Percentiles rank a stretch among this genome's conserved stretches.
Conservation (phyloP, 495 filamentous ascomycete genomes). For the Melanomma pulvis-pyrius region DNA sequence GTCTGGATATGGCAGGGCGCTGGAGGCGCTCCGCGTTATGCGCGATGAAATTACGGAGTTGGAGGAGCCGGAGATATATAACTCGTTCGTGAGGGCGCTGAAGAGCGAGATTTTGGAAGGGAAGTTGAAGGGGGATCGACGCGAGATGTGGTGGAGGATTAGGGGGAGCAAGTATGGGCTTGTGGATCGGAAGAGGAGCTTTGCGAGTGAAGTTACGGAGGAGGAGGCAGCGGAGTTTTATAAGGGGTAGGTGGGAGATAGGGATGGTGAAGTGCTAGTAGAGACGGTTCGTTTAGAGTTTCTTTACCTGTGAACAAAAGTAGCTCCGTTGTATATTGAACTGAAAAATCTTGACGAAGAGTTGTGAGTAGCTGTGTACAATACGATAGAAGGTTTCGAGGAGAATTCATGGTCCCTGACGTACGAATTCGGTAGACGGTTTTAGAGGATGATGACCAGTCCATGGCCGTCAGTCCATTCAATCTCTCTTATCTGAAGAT, state of each 20-base stretch:
- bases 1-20: conserved; percentile 69
- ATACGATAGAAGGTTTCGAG: no score
- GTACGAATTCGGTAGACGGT: no score
- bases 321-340: no score
- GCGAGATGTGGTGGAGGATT: conserved; percentile 80
- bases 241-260: conserved; percentile 6
- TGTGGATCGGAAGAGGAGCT: conserved; percentile 64
- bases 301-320: no score
- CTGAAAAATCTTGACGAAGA: no score
- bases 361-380: no score
- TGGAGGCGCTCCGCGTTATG: conserved; percentile 77
- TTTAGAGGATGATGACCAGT: no score
- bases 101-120: conserved; percentile 72
- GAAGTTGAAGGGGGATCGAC: conserved; percentile 77
- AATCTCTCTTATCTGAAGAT: no score
- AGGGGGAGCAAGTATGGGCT: conserved; percentile 69
- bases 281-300: not conserved
- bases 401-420: no score
- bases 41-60: conserved; percentile 73
- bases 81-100: conserved; percentile 69
- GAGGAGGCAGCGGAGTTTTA: conserved; percentile 63
- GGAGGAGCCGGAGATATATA: conserved; percentile 78
- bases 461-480: no score
- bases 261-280: not conserved
- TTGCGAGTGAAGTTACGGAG: conserved; percentile 64